These are phyloP conservation scores for Candida palmyrensis DNA, from an alignment of 805 yeast species.

Conservation along the genomic window DNA sequence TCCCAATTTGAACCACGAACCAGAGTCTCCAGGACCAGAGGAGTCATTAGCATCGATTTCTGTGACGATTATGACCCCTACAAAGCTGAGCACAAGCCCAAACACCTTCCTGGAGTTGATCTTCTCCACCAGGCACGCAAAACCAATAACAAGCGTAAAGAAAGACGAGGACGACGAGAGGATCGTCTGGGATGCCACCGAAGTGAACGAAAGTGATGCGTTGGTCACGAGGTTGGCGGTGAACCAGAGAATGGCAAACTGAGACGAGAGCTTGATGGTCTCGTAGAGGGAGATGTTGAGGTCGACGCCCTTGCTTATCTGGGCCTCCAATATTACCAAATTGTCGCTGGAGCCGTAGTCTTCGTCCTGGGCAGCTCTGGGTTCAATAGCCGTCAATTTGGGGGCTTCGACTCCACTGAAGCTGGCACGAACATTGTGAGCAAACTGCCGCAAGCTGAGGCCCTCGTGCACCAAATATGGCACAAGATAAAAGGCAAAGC, in stretches of 20 bases:
- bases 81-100: slow-evolving; percentile 66
- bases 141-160: slow-evolving; percentile 83
- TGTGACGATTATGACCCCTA: slow-evolving; percentile 80
- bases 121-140: slow-evolving; percentile 62
- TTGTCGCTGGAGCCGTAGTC: slow-evolving; percentile 20
- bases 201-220: slow-evolving; percentile 80
- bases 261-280: slow-evolving; percentile 69
- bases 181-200: slow-evolving; percentile 92
- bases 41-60: slow-evolving; percentile 46
- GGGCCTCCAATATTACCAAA: slow-evolving; percentile 9
- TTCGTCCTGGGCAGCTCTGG: slow-evolving; percentile 19
- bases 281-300: slow-evolving; percentile 43
- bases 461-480: slow-evolving; percentile 43
- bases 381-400: too few relatives aligned
- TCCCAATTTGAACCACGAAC: too few relatives aligned
- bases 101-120: slow-evolving; percentile 59
- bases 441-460: slow-evolving; percentile 17
- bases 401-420: too few relatives aligned
- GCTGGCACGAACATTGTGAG: slow-evolving; percentile 11
- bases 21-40: slow-evolving; percentile 17
- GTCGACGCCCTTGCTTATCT: slow-evolving; percentile 1
- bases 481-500: slow-evolving; percentile 72
- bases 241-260: slow-evolving; percentile 88
- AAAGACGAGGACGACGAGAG: slow-evolving; percentile 89
- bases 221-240: slow-evolving; percentile 84